Base-by-base conservation (phyloP, 371 early-diverging fungal species). In the Phascolomyces articulosus region DNA sequence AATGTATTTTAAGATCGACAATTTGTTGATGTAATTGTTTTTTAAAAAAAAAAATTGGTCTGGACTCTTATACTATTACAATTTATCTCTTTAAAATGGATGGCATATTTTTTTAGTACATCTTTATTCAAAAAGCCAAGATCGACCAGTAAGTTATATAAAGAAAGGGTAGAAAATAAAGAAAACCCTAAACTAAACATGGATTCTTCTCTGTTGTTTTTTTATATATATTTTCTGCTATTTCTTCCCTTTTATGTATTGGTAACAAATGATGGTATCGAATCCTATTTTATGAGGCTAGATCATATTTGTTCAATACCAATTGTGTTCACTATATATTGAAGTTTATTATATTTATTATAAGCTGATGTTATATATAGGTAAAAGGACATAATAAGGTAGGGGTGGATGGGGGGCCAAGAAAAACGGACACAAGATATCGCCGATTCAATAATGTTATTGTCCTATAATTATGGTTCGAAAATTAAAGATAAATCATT, bases 391-490 rank as follows among this genome's bases (percentile, higher is more conserved):
- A n/a, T n/a, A n/a, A n/a, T n/a, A n/a, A n/a, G n/a, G n/a, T n/a
- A n/a, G n/a, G n/a, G n/a, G n/a, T n/a, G n/a, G n/a, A n/a, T n/a
- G n/a, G n/a, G 44, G 51, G 24, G 51, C 51, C 51, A 23, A 51
- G 51, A 51, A 51, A 24, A 51, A n/a, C n/a, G n/a, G 21, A 24
- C 8, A 15, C 44, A 15, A 4, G 8, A 51, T 24, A 51, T 51
- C 51, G 51, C 51, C 51, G 51, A 51, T 51, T 51, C 24, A 51
- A 51, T 51, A n/a, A 23, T 47, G 38, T 9, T 38, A n/a, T 18
- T 34, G 34, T 34, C 34, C 51, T 51, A 51, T 51, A 51, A 51
- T 51, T 51, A 51, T 51, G 26, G 51, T 4, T 51, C 24, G 51
- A 51, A 51, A 51, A 51, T 51, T 51, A 3, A n/a, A 15, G 24